Conservation (phyloP, 208 protist species). For the Crithidia acanthocephali region DNA sequence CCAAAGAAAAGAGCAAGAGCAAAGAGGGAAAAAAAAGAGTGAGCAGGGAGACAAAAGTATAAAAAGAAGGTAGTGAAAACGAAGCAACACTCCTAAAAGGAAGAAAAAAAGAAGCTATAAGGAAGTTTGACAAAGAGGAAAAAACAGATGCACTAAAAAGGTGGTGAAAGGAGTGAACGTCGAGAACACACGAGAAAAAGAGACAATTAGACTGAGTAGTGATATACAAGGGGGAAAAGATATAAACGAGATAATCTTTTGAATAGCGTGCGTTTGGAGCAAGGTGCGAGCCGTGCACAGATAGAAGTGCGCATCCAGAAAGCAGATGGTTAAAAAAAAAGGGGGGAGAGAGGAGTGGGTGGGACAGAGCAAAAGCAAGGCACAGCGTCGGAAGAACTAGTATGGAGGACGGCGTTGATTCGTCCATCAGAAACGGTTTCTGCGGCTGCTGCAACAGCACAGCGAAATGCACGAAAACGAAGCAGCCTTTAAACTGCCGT, state of each 20-base stretch:
- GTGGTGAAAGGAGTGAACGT: conserved; percentile 7
- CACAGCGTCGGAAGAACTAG: background rate
- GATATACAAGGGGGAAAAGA: background rate
- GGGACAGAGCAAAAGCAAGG: background rate
- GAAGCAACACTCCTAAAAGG: background rate
- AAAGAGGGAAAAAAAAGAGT: conserved; percentile 1
- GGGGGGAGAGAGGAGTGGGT: conserved; percentile 11
- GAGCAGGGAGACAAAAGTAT: background rate
- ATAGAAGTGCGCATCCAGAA: background rate
- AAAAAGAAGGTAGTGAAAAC: background rate
- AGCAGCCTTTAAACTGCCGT: too few relatives aligned
- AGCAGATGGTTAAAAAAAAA: conserved; percentile 11
- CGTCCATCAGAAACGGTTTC: too few relatives aligned
- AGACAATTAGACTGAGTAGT: conserved; percentile 1
- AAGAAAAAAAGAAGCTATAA: background rate
- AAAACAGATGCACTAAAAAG: conserved; percentile 15
- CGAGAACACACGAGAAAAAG: background rate
- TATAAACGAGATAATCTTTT: too few relatives aligned
- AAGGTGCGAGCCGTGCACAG: too few relatives aligned
- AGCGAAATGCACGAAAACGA: too few relatives aligned
- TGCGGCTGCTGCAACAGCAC: too few relatives aligned
- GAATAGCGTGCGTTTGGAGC: too few relatives aligned
- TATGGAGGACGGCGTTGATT: background rate
- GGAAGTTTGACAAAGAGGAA: conserved; percentile 3
- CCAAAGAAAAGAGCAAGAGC: background rate